Conservation (phyloP, 2,329 filamentous ascomycete genomes). For the Blastomyces emzantsi region DNA sequence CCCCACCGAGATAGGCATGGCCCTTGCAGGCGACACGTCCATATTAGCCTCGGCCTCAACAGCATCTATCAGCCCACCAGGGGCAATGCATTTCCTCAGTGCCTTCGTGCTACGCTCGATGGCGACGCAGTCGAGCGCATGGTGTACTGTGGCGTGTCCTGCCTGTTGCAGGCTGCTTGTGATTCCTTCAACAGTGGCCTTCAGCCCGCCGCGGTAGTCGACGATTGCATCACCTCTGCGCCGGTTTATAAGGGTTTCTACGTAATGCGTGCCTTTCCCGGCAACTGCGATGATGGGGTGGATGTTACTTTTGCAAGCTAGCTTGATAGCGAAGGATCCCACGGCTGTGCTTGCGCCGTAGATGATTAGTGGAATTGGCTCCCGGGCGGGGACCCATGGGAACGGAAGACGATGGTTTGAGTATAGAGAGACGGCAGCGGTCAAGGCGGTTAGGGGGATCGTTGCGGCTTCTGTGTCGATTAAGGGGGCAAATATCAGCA, state of each 20-base stretch:
- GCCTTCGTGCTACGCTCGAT: slow-evolving; percentile 44
- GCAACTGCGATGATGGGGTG: slow-evolving; percentile 55
- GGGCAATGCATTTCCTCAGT: slow-evolving; percentile 37
- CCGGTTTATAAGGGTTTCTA: slow-evolving; percentile 45
- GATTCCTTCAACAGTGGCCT: slow-evolving; percentile 41
- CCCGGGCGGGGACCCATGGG: slow-evolving; percentile 39
- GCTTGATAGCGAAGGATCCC: slow-evolving; percentile 50
- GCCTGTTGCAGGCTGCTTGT: slow-evolving; percentile 32
- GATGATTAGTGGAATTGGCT: slow-evolving; percentile 36
- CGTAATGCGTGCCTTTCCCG: slow-evolving; percentile 44
- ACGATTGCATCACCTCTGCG: slow-evolving; percentile 49
- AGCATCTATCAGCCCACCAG: slow-evolving; percentile 32
- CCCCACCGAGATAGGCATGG: slow-evolving; percentile 31
- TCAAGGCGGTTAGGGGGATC: slow-evolving; percentile 49
- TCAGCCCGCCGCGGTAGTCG: slow-evolving; percentile 52
- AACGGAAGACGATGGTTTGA: slow-evolving; percentile 39
- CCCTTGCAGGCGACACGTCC: slow-evolving; percentile 18
- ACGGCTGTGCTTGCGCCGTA: slow-evolving; percentile 47
- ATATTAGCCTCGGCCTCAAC: slow-evolving; percentile 39
- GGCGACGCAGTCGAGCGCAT: slow-evolving; percentile 50
- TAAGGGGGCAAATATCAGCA: not conserved
- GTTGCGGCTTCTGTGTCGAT: slow-evolving; percentile 43
- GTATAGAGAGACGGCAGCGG: slow-evolving; percentile 45
- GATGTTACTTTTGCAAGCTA: slow-evolving; percentile 47
- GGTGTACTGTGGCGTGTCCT: slow-evolving; percentile 25